Evolutionary conservation across 352 stramenopile species (phyloP).

Genomic region (Globisporangium heterothallicum): DNA sequence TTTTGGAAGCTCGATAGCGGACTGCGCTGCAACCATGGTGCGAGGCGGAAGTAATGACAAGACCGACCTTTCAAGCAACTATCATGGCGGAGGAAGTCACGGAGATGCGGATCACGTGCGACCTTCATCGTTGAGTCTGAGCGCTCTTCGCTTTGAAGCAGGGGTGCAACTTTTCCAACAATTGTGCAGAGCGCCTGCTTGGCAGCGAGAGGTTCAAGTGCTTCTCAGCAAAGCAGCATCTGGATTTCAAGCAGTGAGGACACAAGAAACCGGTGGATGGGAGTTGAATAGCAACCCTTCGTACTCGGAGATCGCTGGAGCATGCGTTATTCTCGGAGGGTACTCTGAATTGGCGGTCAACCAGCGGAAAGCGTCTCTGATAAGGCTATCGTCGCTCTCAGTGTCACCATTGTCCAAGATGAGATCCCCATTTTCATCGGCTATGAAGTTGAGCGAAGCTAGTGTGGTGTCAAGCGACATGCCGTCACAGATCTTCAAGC

Average conservation of each 20-base stretch:
- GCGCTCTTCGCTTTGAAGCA: conserved; percentile 20
- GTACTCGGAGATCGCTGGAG: not conserved
- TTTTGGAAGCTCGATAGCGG: no score
- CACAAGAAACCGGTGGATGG: not conserved
- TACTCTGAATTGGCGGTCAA: conserved; percentile 10
- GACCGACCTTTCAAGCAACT: no score
- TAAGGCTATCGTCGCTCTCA: not conserved
- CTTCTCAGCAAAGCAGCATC: conserved; percentile 5
- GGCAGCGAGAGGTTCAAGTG: conserved; percentile 13
- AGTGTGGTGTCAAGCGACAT: not conserved
- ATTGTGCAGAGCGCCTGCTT: conserved; percentile 14
- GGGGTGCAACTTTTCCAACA: conserved; percentile 25
- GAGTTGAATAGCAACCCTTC: not conserved
- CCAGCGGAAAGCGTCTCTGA: not conserved
- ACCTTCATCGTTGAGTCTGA: not conserved
- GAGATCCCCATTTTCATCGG: conserved; percentile 1
- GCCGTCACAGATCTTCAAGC: not conserved
- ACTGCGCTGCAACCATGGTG: no score
- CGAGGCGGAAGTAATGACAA: no score
- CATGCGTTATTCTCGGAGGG: conserved; percentile 1
- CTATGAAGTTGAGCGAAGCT: not conserved
- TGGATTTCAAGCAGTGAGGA: not conserved
- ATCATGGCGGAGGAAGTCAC: not conserved
- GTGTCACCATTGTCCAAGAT: not conserved
- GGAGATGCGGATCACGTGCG: not conserved